Conservation (phyloP, 768 basidiomycete genomes). For the Tricholoma furcatifolium region DNA sequence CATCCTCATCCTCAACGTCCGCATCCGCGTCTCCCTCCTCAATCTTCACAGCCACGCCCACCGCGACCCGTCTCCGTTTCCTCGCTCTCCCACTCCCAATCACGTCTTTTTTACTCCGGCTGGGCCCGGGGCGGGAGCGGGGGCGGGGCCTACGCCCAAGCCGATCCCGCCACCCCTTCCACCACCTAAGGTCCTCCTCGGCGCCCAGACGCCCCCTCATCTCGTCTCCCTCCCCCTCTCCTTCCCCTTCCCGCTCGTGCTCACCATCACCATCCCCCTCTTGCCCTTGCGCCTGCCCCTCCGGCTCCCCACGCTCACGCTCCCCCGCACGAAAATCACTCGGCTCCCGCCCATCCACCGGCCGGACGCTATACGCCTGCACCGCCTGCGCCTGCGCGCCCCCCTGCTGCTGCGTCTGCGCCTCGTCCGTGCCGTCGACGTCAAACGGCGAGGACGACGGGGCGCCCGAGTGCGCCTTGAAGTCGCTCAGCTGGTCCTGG, state of each 20-base stretch:
- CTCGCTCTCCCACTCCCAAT: conserved; percentile 6
- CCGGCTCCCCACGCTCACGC: not conserved
- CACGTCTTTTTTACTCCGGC: too few relatives aligned
- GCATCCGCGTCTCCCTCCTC: too few relatives aligned
- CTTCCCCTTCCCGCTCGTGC: not conserved
- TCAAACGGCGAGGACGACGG: too few relatives aligned
- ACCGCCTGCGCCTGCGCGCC: not conserved
- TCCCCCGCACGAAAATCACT: conserved; percentile 3
- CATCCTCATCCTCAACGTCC: conserved; percentile 14
- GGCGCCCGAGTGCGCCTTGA: conserved; percentile 63
- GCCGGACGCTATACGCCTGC: too few relatives aligned
- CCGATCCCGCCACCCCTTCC: conserved; percentile 20
- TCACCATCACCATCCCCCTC: conserved; percentile 19
- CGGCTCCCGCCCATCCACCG: not conserved
- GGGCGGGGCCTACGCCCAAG: not conserved
- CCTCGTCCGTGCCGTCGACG: too few relatives aligned
- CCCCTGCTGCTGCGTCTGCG: too few relatives aligned
- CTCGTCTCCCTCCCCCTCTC: not conserved
- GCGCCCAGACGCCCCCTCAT: conserved; percentile 22
- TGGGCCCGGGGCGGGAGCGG: too few relatives aligned
- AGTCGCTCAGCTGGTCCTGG: conserved; percentile 85
- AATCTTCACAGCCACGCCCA: too few relatives aligned
- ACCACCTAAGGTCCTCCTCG: conserved; percentile 24
- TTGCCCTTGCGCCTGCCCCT: not conserved
- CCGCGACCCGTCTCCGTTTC: conserved; percentile 21